Evolutionary conservation across 2,329 filamentous ascomycete species (phyloP).

Genomic region (Alternaria postmessia): DNA sequence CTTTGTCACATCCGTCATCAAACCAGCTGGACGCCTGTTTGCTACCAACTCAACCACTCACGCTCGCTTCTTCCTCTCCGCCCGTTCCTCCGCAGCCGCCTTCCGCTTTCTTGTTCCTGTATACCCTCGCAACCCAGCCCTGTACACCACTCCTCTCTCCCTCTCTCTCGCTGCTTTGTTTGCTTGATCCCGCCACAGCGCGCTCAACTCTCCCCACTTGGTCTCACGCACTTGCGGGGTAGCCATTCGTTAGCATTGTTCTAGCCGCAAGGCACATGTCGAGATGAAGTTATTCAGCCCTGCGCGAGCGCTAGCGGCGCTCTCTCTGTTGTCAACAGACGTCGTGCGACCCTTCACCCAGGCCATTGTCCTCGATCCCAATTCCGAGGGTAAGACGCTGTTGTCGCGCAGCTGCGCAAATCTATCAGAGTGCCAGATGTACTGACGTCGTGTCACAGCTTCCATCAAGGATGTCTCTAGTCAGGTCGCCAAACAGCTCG

Average conservation of each 20-base stretch:
- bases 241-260: conserved; percentile 8
- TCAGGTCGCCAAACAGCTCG: conserved; percentile 57
- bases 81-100: neutral
- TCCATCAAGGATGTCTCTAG: conserved; percentile 59
- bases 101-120: neutral
- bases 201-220: conserved; percentile 4
- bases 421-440: neutral
- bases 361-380: conserved; percentile 38
- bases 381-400: conserved; percentile 25
- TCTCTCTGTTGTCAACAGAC: conserved; percentile 33
- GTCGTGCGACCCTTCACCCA: conserved; percentile 27
- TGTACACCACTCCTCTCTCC: neutral
- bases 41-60: neutral
- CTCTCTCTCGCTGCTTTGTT: neutral
- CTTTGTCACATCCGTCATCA: conserved; percentile 15
- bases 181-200: conserved; percentile 6
- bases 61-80: conserved; percentile 9
- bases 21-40: conserved; percentile 1
- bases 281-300: conserved; percentile 39
- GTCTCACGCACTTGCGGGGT: conserved; percentile 7
- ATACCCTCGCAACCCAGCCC: neutral
- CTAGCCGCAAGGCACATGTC: conserved; percentile 25
- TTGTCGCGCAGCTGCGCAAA: neutral
- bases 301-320: conserved; percentile 36
- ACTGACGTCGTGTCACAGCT: conserved; percentile 33